A percentile compares a stretch with the other conserved stretches of the same genome.
These are phyloP conservation scores for Fusarium bulbicola DNA, from an alignment of 2,329 filamentous ascomycete genomes.

Conservation along the genomic window DNA sequence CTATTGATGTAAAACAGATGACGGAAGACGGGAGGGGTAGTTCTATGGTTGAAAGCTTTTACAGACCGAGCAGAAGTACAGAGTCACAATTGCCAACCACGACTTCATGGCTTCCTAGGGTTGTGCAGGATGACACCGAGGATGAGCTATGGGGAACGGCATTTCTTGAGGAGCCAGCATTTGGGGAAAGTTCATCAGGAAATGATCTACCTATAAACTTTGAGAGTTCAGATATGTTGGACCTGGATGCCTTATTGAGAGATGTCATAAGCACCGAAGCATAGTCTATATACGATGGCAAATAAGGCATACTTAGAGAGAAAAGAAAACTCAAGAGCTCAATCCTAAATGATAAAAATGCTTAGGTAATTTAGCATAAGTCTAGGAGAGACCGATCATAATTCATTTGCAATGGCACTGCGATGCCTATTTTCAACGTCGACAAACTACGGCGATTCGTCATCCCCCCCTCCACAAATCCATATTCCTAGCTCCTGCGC, in stretches of 20 bases:
- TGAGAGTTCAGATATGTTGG: not conserved
- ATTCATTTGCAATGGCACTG: not conserved
- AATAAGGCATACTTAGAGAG: no score
- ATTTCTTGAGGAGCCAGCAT: not conserved
- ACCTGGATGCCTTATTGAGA: not conserved
- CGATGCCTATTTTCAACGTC: rapidly evolving
- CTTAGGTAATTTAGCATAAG: no score
- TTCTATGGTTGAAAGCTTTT: rapidly evolving
- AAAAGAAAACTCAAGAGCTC: rapidly evolving
- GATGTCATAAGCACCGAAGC: not conserved
- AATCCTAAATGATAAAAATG: no score
- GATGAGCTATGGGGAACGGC: not conserved
- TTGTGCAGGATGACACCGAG: no score
- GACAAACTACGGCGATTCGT: not conserved
- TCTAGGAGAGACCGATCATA: not conserved
- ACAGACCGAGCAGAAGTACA: no score
- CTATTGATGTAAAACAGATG: rapidly evolving
- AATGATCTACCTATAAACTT: not conserved
- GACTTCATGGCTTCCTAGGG: no score
- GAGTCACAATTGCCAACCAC: not conserved
- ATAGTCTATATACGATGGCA: not conserved
- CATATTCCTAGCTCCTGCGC: not conserved
- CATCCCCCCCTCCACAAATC: not conserved
- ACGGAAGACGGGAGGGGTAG: rapidly evolving
- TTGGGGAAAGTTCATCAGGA: rapidly evolving